Evolutionary conservation across 2,329 filamentous ascomycete species (phyloP).

Genomic region (Beauveria australis): DNA sequence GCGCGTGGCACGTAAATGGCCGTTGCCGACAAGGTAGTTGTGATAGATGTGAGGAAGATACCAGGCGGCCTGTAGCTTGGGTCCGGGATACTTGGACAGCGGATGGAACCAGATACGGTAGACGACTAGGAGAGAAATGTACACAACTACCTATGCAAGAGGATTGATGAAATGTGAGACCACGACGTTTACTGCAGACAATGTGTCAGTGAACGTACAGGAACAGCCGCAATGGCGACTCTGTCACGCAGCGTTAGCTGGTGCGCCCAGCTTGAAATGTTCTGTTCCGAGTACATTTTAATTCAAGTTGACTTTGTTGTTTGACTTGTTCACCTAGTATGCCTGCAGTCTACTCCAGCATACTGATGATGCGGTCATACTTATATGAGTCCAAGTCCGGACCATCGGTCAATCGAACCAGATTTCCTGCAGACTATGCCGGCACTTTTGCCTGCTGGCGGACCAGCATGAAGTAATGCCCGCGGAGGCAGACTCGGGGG

Average conservation of each 20-base stretch:
- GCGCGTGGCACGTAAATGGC: slow-evolving; percentile 11
- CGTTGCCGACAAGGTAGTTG: slow-evolving; percentile 8
- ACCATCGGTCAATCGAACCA: neutral
- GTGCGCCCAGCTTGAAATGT: neutral
- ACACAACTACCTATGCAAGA: neutral
- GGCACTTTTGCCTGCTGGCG: neutral
- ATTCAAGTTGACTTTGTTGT: neutral
- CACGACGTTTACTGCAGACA: neutral
- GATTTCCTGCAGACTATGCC: neutral
- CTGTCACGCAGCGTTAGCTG: neutral
- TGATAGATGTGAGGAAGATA: slow-evolving; percentile 15
- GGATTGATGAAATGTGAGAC: neutral
- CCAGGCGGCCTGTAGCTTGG: slow-evolving; percentile 16
- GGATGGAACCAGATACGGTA: slow-evolving; percentile 17
- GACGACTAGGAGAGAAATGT: neutral
- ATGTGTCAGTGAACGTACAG: neutral
- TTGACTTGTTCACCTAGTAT: neutral
- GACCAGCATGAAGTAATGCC: neutral
- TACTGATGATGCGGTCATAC: neutral
- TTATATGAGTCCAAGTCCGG: neutral
- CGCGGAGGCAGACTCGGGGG: neutral
- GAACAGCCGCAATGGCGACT: neutral
- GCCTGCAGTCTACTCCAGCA: neutral
- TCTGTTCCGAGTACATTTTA: neutral
- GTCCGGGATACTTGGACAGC: slow-evolving; percentile 21